These are phyloP conservation scores for Hanseniaspora mollemarum DNA, from an alignment of 805 yeast species.

Conservation along the genomic window DNA sequence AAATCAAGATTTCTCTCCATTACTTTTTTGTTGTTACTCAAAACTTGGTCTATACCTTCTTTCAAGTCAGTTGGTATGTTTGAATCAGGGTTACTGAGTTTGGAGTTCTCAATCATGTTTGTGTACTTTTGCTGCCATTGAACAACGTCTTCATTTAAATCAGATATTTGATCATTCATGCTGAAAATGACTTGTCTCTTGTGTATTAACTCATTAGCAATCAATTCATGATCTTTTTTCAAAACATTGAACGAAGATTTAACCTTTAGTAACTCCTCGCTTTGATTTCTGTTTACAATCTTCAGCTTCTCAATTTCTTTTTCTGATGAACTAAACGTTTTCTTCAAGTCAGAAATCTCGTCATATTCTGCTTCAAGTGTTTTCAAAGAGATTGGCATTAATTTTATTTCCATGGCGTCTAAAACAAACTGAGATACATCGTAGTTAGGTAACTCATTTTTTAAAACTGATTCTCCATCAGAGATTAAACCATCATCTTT, in stretches of 20 bases:
- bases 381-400: conserved; percentile 60
- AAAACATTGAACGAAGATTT: conserved; percentile 59
- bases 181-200: conserved; percentile 67
- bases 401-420: conserved; percentile 60
- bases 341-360: conserved; percentile 58
- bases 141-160: conserved; percentile 37
- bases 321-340: conserved; percentile 37
- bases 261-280: conserved; percentile 59
- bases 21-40: conserved; percentile 54
- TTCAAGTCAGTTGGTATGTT: conserved; percentile 34
- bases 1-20: conserved; percentile 49
- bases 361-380: conserved; percentile 65
- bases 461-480: conserved; percentile 14
- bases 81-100: conserved; percentile 28
- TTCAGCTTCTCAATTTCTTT: conserved; percentile 53
- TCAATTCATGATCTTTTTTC: conserved; percentile 71
- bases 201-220: conserved; percentile 78
- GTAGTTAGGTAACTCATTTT: conserved; percentile 28
- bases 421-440: conserved; percentile 61
- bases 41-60: conserved; percentile 45
- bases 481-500: not conserved
- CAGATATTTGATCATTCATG: conserved; percentile 60
- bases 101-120: conserved; percentile 19
- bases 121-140: conserved; percentile 26
- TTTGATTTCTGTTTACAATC: conserved; percentile 56